Conservation (phyloP, 2,329 filamentous ascomycete genomes). For the Phialocephala subalpina region DNA sequence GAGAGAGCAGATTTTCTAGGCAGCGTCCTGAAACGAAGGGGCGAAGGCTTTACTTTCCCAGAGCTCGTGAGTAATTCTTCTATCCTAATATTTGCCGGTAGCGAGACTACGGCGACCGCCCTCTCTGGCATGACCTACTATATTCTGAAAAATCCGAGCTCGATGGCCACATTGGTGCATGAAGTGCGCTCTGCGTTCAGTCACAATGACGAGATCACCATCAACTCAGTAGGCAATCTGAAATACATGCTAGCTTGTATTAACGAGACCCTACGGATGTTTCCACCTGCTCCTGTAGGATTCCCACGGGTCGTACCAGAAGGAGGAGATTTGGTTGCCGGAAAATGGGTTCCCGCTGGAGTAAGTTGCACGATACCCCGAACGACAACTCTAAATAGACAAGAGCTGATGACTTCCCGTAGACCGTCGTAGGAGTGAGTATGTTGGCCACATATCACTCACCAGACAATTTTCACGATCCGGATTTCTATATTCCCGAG, state of each 20-base stretch:
- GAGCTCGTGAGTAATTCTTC: too few species aligned
- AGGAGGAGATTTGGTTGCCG: slow-evolving; percentile 10
- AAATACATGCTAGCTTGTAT: slow-evolving; percentile 1
- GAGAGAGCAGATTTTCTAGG: too few species aligned
- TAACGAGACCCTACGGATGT: slow-evolving; percentile 11
- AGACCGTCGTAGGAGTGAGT: slow-evolving; percentile 12
- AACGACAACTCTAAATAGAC: background rate
- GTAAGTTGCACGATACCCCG: background rate
- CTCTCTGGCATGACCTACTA: slow-evolving; percentile 12
- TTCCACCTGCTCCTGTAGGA: slow-evolving; percentile 13
- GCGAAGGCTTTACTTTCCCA: too few species aligned
- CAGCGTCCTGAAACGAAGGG: too few species aligned
- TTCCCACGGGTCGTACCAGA: slow-evolving; percentile 13
- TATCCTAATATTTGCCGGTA: background rate
- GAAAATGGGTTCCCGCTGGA: slow-evolving; percentile 11
- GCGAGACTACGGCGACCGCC: slow-evolving; percentile 11
- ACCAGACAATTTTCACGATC: slow-evolving; percentile 6
- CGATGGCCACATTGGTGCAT: background rate
- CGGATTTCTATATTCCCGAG: slow-evolving; percentile 14
- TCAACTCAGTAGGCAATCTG: background rate
- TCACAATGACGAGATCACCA: background rate
- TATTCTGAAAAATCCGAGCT: background rate
- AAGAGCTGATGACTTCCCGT: background rate
- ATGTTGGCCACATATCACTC: background rate
- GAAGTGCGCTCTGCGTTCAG: slow-evolving; percentile 5